Percentiles rank a stretch among this genome's conserved stretches.
phyloP scores from a whole-genome alignment of 345 rosid species.

The Syzygium aqueum region DNA sequence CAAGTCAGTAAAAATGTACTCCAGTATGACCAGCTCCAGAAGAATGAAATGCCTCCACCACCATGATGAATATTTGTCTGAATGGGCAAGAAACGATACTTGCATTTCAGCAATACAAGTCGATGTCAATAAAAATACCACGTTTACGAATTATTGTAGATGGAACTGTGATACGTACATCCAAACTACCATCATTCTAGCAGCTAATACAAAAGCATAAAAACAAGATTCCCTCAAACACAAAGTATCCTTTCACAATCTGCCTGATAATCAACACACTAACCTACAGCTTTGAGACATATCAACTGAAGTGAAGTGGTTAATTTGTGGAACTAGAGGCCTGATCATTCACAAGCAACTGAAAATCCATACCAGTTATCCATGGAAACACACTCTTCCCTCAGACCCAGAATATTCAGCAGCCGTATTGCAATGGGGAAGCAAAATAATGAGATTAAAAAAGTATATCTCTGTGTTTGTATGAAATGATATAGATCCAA shows the following conservation, averaged over 20 bases:
- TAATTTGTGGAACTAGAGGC: background rate
- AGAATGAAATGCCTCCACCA: slow-evolving; percentile 36
- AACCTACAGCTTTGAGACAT: background rate
- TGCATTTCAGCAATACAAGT: background rate
- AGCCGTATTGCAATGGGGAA: background rate
- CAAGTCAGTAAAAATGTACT: slow-evolving; percentile 96
- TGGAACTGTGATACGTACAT: background rate
- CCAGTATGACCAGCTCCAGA: slow-evolving; percentile 99
- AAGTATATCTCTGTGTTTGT: background rate
- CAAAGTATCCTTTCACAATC: background rate
- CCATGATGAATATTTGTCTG: slow-evolving; percentile 6
- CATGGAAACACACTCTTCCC: background rate
- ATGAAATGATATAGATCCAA: background rate
- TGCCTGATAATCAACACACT: background rate
- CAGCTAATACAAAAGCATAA: background rate
- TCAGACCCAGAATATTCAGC: background rate
- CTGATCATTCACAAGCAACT: background rate
- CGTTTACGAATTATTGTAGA: background rate
- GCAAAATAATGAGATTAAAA: background rate
- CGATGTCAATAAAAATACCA: background rate
- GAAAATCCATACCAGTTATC: background rate
- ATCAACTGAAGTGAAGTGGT: background rate
- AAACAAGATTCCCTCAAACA: background rate
- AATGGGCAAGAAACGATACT: background rate
- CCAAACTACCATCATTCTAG: background rate